Conservation (phyloP, 495 filamentous ascomycete species). For the Bathelium albidoporum region DNA sequence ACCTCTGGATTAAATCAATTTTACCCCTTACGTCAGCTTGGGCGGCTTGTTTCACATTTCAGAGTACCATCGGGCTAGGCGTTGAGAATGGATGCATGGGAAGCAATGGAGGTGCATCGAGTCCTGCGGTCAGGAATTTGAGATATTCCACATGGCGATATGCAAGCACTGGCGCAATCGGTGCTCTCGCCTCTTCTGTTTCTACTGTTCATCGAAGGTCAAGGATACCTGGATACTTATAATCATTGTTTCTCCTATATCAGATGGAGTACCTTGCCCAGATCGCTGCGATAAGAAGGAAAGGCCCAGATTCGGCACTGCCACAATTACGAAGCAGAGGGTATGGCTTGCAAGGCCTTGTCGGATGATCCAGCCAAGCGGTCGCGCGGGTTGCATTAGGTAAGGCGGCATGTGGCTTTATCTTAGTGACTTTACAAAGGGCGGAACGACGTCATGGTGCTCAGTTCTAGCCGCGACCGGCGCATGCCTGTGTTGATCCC, state of each 20-base stretch:
- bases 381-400: not conserved
- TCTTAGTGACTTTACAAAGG: not conserved
- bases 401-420: not conserved
- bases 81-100: not conserved
- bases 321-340: too few species aligned
- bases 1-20: too few species aligned
- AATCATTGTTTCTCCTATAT: too few species aligned
- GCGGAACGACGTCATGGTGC: conserved; percentile 1
- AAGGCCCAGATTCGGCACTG: not conserved
- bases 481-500: conserved; percentile 1
- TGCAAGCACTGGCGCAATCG: too few species aligned
- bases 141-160: not conserved
- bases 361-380: not conserved
- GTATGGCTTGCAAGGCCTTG: not conserved
- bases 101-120: too few species aligned
- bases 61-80: too few species aligned
- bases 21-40: too few species aligned
- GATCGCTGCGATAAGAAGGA: not conserved
- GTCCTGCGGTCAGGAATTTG: too few species aligned
- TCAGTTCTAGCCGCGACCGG: not conserved
- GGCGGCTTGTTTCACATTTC: too few species aligned
- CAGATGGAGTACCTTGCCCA: not conserved
- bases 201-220: too few species aligned
- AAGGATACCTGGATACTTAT: too few species aligned
- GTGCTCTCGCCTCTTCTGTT: too few species aligned